A percentile compares a stretch with the other conserved stretches of the same genome.
Evolutionary conservation across 192 early-diverging fungal species (phyloP).

Genomic region (Geranomyces michiganensis): DNA sequence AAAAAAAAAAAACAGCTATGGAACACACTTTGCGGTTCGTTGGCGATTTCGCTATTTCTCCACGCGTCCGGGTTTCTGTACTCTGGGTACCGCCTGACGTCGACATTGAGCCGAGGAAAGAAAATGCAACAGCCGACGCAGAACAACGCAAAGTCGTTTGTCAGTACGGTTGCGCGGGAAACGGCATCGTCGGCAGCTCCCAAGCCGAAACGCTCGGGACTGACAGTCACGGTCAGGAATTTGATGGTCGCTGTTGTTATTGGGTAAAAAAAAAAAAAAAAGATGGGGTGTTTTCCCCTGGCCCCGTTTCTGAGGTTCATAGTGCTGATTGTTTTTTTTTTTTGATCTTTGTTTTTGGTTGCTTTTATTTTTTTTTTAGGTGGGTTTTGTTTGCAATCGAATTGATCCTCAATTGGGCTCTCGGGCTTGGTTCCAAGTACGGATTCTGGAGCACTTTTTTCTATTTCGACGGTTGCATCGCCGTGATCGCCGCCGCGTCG

Average conservation of each 20-base stretch:
- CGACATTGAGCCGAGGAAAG: slow-evolving; percentile 6
- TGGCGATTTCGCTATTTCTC: slow-evolving; percentile 6
- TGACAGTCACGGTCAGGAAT: slow-evolving; percentile 14
- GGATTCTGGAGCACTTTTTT: slow-evolving; percentile 15
- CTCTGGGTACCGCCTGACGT: slow-evolving; percentile 3
- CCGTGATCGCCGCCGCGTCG: slow-evolving; percentile 13
- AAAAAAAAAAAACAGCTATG: background rate
- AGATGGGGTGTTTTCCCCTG: background rate
- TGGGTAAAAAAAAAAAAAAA: slow-evolving; percentile 1
- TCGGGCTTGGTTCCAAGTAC: background rate
- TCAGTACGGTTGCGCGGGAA: background rate
- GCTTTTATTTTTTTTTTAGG: too few relatives aligned
- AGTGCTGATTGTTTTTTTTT: background rate
- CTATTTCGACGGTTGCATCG: slow-evolving; percentile 3
- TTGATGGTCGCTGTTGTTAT: slow-evolving; percentile 21
- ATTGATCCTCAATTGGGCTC: background rate
- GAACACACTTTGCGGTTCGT: slow-evolving; percentile 14
- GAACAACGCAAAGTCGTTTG: background rate
- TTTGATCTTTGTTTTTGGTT: background rate
- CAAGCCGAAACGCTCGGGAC: background rate
- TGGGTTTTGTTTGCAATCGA: slow-evolving; percentile 9
- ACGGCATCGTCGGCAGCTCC: background rate
- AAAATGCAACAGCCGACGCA: background rate
- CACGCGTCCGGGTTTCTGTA: slow-evolving; percentile 12
- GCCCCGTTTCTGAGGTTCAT: background rate